Evolutionary conservation across 768 basidiomycete species (phyloP).

Genomic region (Lentinula raphanica): DNA sequence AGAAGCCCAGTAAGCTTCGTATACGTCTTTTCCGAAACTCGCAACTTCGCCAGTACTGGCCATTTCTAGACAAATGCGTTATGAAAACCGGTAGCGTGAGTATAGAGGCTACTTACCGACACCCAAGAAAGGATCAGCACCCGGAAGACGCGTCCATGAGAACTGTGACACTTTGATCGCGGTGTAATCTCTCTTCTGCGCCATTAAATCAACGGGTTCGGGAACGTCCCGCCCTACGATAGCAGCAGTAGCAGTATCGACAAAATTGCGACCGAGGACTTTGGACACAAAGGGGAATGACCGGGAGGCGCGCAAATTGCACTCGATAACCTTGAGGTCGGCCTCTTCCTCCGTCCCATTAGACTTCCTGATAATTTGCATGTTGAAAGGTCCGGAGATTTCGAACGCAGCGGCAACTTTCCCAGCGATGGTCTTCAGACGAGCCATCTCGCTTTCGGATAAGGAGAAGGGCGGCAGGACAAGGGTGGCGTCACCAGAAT

Average conservation of each 20-base stretch:
- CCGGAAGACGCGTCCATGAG: constrained; percentile 93
- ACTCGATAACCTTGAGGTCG: constrained; percentile 95
- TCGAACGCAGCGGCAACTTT: constrained; percentile 94
- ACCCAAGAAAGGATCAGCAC: constrained; percentile 95
- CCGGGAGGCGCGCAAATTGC: constrained; percentile 94
- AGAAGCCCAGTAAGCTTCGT: constrained; percentile 95
- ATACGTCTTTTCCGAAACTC: constrained; percentile 86
- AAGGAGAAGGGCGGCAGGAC: constrained; percentile 94
- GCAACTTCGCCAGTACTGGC: constrained; percentile 98
- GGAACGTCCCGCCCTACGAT: constrained; percentile 86
- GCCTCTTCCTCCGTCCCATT: constrained; percentile 47
- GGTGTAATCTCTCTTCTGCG: constrained; percentile 81
- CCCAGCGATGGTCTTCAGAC: constrained; percentile 88
- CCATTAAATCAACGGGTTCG: constrained; percentile 88
- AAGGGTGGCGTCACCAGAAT: constrained; percentile 97
- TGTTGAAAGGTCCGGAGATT: constrained; percentile 98
- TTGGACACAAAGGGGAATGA: constrained; percentile 99
- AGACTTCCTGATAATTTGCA: constrained; percentile 94
- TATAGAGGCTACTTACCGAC: constrained; percentile 57
- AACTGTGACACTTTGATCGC: constrained; percentile 98
- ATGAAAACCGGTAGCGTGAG: background rate
- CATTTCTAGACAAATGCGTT: constrained; percentile 63
- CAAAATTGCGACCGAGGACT: constrained; percentile 95
- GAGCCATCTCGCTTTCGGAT: constrained; percentile 65
- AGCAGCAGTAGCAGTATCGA: constrained; percentile 86